Evolutionary conservation across 1,139 yeast genomes (phyloP), one percentile per base, ranked within the genome.

Genomic region (Taphrina flavorubra): DNA sequence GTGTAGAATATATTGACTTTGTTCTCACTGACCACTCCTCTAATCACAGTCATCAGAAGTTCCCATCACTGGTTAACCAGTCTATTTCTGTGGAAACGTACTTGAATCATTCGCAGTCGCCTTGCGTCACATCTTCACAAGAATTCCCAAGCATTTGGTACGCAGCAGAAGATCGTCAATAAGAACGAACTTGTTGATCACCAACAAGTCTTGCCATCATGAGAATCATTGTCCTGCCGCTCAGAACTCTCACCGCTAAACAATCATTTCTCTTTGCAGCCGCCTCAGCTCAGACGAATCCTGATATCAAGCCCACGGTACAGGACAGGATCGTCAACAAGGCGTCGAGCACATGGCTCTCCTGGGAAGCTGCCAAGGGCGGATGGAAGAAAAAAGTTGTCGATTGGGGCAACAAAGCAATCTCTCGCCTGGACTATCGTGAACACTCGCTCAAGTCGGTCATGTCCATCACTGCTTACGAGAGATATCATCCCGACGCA

Each of bases 391-490:
- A 76, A 70, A 77, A 76, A 55, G 76, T 80, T 39, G 82, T 80
- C 6, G 53, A 72, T 4, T 72, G 70, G 56, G 76, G 79, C 6
- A 76, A 76, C n/a, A 73, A 72, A 60, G 73, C 80, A 53, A 65
- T 81, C 51, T 77, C 78, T 49, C 74, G 75, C 39, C 76, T 79
- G 3, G 78, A 81, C 2, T 81, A 83, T 82, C 75, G 77, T 31
- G 84, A 81, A 71, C 76, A 78, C 53, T 77, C 81, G 49, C 72
- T 81, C 51, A 74, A 65, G 53, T 42, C 47, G 14, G 51, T 68
- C 61, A 53, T 63, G 67, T 57, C 67, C 8, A 42, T 37, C 10
- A 18, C 67, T n/a, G 42, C 61, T 36, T 63, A 63, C 18, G 56
- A 55, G 25, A 47, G 61, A n/a, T 63, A 63, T 47, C 51, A 63